Evolutionary conservation across 768 basidiomycete genomes (phyloP).

Genomic region (Floccularia luteovirens): DNA sequence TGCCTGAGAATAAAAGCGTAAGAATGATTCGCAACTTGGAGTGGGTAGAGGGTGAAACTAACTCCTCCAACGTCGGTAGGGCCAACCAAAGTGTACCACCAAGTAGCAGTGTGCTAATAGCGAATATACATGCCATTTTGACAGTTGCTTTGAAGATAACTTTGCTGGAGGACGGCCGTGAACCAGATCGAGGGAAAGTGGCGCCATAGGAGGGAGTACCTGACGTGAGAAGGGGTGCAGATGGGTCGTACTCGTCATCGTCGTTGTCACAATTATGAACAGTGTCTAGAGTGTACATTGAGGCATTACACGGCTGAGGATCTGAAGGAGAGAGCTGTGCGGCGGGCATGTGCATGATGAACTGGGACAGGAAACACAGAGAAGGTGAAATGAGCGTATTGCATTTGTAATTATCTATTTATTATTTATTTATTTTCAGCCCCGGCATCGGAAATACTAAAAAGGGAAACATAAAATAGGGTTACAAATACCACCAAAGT

Average conservation of each 20-base stretch:
- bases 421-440: constrained; percentile 9
- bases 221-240: constrained; percentile 35
- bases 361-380: constrained; percentile 8
- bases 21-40: constrained; percentile 7
- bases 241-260: constrained; percentile 19
- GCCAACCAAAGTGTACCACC: constrained; percentile 77
- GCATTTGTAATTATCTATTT: constrained; percentile 1
- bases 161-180: constrained; percentile 35
- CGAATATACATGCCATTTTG: constrained; percentile 78
- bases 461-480: constrained; percentile 21
- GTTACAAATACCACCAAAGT: constrained; percentile 27
- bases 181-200: constrained; percentile 30
- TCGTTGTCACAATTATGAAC: constrained; percentile 29
- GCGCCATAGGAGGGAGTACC: constrained; percentile 47
- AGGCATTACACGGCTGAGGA: constrained; percentile 16
- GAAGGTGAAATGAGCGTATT: constrained; percentile 2
- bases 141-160: constrained; percentile 75
- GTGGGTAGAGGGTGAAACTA: constrained; percentile 21
- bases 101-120: constrained; percentile 60
- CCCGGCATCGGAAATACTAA: no score
- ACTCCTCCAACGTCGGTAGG: constrained; percentile 75
- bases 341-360: constrained; percentile 14
- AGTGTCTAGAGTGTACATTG: constrained; percentile 59
- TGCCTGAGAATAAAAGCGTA: constrained; percentile 31
- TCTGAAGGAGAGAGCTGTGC: constrained; percentile 12